Evolutionary conservation across 176 grass and related monocot species (phyloP).

Genomic region (Musa schizocarpa): DNA sequence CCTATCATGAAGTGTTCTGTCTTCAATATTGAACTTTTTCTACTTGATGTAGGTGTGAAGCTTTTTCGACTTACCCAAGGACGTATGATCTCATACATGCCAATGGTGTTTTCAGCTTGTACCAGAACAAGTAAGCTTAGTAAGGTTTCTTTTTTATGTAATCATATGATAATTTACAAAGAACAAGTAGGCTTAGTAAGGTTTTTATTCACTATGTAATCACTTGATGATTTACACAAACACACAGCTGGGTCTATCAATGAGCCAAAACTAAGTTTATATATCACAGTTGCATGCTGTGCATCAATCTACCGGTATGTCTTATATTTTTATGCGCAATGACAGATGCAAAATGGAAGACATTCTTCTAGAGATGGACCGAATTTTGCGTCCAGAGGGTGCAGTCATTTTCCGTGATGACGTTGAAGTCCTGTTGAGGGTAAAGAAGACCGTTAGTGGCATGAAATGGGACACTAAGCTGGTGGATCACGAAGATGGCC

Average conservation of each 20-base stretch:
- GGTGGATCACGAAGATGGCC: slow-evolving; percentile 55
- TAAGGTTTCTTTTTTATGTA: neutral
- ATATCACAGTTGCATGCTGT: neutral
- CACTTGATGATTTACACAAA: neutral
- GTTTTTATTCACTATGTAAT: neutral
- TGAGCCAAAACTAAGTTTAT: neutral
- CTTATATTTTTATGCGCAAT: slow-evolving; percentile 1
- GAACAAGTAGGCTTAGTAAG: neutral
- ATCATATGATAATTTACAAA: neutral
- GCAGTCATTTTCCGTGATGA: slow-evolving; percentile 65
- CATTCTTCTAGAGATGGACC: slow-evolving; percentile 83
- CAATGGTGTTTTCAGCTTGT: slow-evolving; percentile 59
- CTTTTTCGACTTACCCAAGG: slow-evolving; percentile 92
- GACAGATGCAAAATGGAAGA: slow-evolving; percentile 78
- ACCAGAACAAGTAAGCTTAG: slow-evolving; percentile 53
- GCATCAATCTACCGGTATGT: neutral
- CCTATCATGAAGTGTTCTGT: neutral
- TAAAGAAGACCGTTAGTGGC: slow-evolving; percentile 50
- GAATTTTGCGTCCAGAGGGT: slow-evolving; percentile 75
- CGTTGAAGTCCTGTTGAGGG: slow-evolving; percentile 47
- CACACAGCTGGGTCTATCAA: too few relatives aligned
- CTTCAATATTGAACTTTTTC: neutral
- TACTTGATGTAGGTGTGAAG: slow-evolving; percentile 69
- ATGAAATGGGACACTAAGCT: slow-evolving; percentile 62
- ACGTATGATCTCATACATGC: slow-evolving; percentile 91